A percentile compares a stretch with the other conserved stretches of the same genome.
Conservation (phyloP, 352 stramenopile genomes). For the Paralagenidium karlingii region DNA sequence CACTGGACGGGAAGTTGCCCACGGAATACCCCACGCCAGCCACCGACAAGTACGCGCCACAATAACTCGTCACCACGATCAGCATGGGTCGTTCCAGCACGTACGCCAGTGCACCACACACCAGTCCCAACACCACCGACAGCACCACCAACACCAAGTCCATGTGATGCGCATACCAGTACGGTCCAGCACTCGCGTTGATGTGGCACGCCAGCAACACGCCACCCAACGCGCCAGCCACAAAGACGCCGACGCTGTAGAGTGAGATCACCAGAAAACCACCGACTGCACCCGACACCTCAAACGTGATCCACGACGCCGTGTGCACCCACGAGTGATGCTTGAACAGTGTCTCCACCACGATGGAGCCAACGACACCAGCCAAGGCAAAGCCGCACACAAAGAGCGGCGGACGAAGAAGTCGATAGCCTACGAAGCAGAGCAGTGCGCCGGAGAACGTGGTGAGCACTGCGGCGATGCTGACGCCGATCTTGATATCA, state of each 20-base stretch:
- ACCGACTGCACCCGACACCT: conserved; percentile 28
- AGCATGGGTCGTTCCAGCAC: conserved; percentile 29
- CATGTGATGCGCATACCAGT: no score
- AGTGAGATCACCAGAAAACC: conserved; percentile 29
- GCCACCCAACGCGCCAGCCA: conserved; percentile 30
- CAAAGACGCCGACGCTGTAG: conserved; percentile 42
- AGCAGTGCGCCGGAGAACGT: conserved; percentile 26
- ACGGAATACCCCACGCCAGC: conserved; percentile 55
- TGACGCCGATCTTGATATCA: conserved; percentile 19
- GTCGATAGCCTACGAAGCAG: conserved; percentile 37
- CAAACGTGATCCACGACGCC: conserved; percentile 45
- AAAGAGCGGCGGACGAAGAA: conserved; percentile 47
- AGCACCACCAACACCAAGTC: conserved; percentile 29
- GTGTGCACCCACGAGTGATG: conserved; percentile 32
- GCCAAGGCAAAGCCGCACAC: conserved; percentile 34
- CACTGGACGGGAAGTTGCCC: conserved; percentile 27
- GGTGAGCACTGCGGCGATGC: conserved; percentile 20
- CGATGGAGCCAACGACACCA: conserved; percentile 20
- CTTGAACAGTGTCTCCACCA: conserved; percentile 21
- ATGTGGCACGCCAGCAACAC: conserved; percentile 18
- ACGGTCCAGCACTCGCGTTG: no score
- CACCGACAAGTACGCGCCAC: conserved; percentile 22
- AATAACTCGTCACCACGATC: conserved; percentile 43
- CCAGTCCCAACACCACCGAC: conserved; percentile 22
- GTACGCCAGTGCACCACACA: conserved; percentile 27